Evolutionary conservation across 306 rosid genomes (phyloP).

Genomic region (Geum urbanum): DNA sequence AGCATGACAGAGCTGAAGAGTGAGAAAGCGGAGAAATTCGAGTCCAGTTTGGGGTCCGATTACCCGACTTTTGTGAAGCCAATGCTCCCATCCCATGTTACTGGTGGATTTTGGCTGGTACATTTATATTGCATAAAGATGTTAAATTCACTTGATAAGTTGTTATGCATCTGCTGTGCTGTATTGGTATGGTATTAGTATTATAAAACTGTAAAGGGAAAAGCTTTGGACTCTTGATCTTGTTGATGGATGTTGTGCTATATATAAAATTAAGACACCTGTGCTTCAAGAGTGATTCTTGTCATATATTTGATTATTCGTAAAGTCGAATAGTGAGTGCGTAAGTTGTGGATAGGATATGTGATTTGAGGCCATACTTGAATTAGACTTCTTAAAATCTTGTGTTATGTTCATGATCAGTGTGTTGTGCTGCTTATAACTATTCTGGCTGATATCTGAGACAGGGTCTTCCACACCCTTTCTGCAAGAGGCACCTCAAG

Average conservation of each 20-base stretch:
- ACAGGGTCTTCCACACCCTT: conserved; percentile 62
- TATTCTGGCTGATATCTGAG: conserved; percentile 1
- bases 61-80: conserved; percentile 54
- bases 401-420: too few species aligned
- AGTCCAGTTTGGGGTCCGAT: conserved; percentile 35
- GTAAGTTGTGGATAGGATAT: neutral
- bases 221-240: too few species aligned
- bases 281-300: neutral
- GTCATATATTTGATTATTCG: neutral
- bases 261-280: neutral
- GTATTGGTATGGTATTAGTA: neutral
- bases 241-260: too few species aligned
- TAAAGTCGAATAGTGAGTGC: too few species aligned
- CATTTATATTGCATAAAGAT: neutral
- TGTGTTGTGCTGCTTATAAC: neutral
- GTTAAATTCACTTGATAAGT: conserved; percentile 1
- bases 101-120: conserved; percentile 96
- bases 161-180: neutral
- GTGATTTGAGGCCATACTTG: neutral
- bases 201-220: neutral
- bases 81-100: conserved; percentile 80
- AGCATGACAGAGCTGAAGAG: conserved; percentile 50
- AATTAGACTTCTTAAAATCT: neutral
- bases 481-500: conserved; percentile 48
- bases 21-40: conserved; percentile 50